These are phyloP conservation scores for Venturia effusa DNA, from an alignment of 2,329 filamentous ascomycete genomes.

Conservation along the genomic window DNA sequence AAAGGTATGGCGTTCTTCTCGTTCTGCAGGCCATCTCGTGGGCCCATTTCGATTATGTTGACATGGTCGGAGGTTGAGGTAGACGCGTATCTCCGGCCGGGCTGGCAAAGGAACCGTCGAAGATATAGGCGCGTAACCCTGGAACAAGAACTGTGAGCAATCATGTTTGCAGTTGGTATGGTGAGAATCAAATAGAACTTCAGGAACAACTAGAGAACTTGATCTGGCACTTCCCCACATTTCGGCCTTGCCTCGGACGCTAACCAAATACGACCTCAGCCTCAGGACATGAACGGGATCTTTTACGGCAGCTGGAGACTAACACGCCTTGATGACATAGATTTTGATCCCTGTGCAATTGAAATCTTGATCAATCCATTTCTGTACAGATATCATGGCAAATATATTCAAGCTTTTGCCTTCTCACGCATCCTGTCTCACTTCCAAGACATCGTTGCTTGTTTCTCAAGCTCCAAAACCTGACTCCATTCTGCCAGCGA, in stretches of 20 bases:
- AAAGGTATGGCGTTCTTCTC: conserved; percentile 62
- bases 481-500: no score
- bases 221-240: neutral
- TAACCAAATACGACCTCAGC: neutral
- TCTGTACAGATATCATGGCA: no score
- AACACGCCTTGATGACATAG: no score
- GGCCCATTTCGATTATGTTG: conserved; percentile 70
- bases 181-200: neutral
- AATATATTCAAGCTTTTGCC: no score
- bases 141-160: neutral
- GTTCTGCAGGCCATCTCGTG: conserved; percentile 79
- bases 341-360: no score
- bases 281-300: no score
- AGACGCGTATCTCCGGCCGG: neutral
- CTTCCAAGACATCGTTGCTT: no score
- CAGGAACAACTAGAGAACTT: neutral
- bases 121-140: neutral
- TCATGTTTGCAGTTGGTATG: neutral
- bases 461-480: no score
- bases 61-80: conserved; percentile 20
- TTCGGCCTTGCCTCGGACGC: neutral
- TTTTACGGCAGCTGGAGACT: no score
- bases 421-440: no score
- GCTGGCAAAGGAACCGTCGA: neutral
- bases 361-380: no score